A percentile compares a stretch with the other conserved stretches of the same genome.
Evolutionary conservation across 805 yeast genomes (phyloP).

Genomic region (Metschnikowia gelsemii): DNA sequence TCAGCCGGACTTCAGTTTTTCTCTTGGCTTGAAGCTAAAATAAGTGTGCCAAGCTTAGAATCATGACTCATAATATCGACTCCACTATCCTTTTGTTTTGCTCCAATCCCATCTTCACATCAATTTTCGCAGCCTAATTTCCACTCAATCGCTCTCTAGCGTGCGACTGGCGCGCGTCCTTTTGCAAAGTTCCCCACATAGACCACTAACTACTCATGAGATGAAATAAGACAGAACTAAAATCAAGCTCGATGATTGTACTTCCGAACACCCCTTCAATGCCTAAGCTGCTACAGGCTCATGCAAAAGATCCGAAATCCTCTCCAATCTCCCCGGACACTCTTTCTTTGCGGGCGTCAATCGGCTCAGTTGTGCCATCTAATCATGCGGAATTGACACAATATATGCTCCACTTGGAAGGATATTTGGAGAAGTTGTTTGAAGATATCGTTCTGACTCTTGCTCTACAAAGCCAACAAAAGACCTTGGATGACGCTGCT

Average conservation of each 20-base stretch:
- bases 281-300: constrained; percentile 17
- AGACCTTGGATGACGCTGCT: neutral
- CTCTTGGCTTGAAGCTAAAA: no score
- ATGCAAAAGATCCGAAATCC: neutral
- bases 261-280: constrained; percentile 37
- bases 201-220: no score
- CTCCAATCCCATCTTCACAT: no score
- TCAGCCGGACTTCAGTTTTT: no score
- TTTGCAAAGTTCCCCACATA: no score
- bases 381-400: constrained; percentile 28
- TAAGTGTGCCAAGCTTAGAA: no score
- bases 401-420: constrained; percentile 34
- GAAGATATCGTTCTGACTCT: constrained; percentile 15
- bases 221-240: no score
- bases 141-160: no score
- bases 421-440: constrained; percentile 32
- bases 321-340: constrained; percentile 13
- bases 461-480: neutral
- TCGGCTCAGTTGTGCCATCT: constrained; percentile 12
- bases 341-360: constrained; percentile 21
- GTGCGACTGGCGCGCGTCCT: no score
- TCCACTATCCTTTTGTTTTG: no score
- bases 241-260: constrained; percentile 33
- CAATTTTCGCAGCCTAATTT: no score
- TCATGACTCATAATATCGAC: no score